Percentiles rank a stretch among this genome's conserved stretches.
These are phyloP conservation scores for Dichomitus squalens DNA, from an alignment of 1,284 basidiomycete genomes.

Conservation along the genomic window DNA sequence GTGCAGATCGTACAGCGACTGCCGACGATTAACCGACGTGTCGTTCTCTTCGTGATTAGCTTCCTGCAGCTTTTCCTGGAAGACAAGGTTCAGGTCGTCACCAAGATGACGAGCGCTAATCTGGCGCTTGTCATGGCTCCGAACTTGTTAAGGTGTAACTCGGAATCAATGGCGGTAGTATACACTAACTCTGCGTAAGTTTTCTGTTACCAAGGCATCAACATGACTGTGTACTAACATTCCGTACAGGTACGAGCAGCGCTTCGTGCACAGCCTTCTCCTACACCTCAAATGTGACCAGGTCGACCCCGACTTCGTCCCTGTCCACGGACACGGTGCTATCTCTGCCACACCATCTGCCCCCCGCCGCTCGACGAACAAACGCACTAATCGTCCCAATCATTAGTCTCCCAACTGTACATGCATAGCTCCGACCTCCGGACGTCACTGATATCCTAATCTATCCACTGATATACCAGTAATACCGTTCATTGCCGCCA, in stretches of 20 bases:
- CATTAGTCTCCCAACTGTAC: constrained; percentile 31
- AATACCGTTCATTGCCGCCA: constrained; percentile 9
- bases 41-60: constrained; percentile 84
- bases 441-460: neutral
- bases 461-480: constrained; percentile 11
- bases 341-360: constrained; percentile 33
- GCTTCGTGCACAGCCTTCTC: constrained; percentile 83
- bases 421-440: neutral
- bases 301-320: constrained; percentile 74
- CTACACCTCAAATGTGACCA: constrained; percentile 76
- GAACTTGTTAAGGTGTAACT: constrained; percentile 81
- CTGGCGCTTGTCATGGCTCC: constrained; percentile 87
- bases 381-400: constrained; percentile 45
- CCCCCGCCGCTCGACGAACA: constrained; percentile 42
- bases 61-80: constrained; percentile 88
- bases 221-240: constrained; percentile 13
- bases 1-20: constrained; percentile 75
- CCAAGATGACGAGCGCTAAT: constrained; percentile 87
- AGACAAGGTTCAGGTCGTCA: constrained; percentile 67
- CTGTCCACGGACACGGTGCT: constrained; percentile 76
- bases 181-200: constrained; percentile 88
- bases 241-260: constrained; percentile 79
- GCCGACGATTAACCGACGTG: constrained; percentile 82
- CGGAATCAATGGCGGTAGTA: constrained; percentile 81
- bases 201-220: constrained; percentile 4